Evolutionary conservation across 495 filamentous ascomycete genomes (phyloP).

Genomic region (Letharia columbiana): DNA sequence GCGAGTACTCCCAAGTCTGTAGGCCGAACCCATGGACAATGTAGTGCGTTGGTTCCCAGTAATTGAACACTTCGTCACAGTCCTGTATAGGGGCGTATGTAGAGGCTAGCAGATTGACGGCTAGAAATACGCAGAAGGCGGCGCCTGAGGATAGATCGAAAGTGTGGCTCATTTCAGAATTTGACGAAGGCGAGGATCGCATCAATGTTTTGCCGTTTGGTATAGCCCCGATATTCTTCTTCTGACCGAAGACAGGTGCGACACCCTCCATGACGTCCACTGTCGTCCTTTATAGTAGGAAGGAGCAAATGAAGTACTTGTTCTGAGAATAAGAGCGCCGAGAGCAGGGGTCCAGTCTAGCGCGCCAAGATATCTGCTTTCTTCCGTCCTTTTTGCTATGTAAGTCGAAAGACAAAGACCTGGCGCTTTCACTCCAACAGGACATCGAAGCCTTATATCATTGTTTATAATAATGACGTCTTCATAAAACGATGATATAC

Average conservation of each 20-base stretch:
- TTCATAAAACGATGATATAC: too few species aligned
- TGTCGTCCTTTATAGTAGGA: not conserved
- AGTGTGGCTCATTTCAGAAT: not conserved
- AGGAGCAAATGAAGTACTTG: not conserved
- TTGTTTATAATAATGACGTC: too few species aligned
- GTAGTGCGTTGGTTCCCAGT: conserved; percentile 98
- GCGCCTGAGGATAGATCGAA: conserved; percentile 41
- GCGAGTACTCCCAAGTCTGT: conserved; percentile 99
- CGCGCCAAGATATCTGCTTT: too few species aligned
- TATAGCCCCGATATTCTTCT: not conserved
- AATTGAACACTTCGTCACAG: conserved; percentile 98
- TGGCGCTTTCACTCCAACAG: too few species aligned
- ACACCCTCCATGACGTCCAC: not conserved
- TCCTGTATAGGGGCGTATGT: conserved; percentile 87
- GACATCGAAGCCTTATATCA: too few species aligned
- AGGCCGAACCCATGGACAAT: conserved; percentile 85
- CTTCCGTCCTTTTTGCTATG: too few species aligned
- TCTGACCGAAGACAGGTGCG: not conserved
- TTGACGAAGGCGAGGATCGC: not conserved
- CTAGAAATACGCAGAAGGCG: conserved; percentile 60
- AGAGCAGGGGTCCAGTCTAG: not conserved
- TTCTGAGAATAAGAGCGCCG: not conserved
- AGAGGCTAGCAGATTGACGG: conserved; percentile 67
- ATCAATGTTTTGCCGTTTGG: not conserved
- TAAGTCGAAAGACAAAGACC: too few species aligned